phyloP scores from a whole-genome alignment of 805 yeast species.

The Myxozyma melibiosi region DNA sequence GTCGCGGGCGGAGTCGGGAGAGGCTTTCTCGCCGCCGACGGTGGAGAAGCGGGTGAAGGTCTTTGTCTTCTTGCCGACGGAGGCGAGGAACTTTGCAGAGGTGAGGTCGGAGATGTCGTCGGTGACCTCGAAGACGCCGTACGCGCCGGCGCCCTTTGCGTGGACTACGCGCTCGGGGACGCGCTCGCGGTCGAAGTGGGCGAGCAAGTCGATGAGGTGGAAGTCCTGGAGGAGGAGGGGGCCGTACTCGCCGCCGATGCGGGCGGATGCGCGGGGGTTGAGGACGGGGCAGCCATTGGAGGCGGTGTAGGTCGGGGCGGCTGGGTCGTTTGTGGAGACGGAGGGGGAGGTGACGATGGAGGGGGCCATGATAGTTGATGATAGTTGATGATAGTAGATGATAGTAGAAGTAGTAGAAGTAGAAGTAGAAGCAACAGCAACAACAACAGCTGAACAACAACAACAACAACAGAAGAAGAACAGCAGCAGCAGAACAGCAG shows the following conservation, averaged over 20 bases:
- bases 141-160: constrained; percentile 68
- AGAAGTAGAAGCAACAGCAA: neutral
- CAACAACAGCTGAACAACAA: neutral
- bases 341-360: constrained; percentile 13
- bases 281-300: constrained; percentile 59
- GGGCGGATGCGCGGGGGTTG: constrained; percentile 58
- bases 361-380: constrained; percentile 15
- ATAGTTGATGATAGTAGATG: neutral
- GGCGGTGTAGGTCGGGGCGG: constrained; percentile 46
- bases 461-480: no score
- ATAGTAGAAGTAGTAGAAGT: neutral
- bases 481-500: no score
- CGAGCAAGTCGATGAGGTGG: constrained; percentile 57
- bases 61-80: constrained; percentile 76
- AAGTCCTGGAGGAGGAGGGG: constrained; percentile 62
- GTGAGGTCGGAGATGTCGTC: constrained; percentile 59
- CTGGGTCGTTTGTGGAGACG: constrained; percentile 9
- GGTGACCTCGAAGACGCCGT: constrained; percentile 60
- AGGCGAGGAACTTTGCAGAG: constrained; percentile 55
- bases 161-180: constrained; percentile 70
- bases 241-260: constrained; percentile 54
- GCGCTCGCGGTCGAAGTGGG: constrained; percentile 66
- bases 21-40: constrained; percentile 70
- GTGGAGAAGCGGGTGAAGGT: constrained; percentile 63
- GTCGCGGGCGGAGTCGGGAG: constrained; percentile 67